Conservation (phyloP, 495 filamentous ascomycete species). For the Podospora pseudoanserina region DNA sequence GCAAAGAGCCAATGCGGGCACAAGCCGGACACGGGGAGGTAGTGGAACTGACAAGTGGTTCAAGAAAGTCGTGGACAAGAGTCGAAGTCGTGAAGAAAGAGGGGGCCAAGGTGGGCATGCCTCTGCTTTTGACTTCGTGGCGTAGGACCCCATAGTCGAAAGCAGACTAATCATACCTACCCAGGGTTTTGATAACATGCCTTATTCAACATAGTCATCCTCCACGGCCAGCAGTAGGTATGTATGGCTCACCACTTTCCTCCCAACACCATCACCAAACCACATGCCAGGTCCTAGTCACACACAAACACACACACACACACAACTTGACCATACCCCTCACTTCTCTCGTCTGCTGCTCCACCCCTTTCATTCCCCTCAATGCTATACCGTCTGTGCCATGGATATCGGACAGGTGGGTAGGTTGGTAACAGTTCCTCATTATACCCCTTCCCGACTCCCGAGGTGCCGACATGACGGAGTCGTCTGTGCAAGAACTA, state of each 20-base stretch:
- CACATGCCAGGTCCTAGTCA: not conserved
- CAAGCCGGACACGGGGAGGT: not conserved
- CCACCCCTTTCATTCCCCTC: constrained; percentile 2
- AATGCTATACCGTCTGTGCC: constrained; percentile 7
- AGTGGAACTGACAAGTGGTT: no score
- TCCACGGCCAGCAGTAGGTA: no score
- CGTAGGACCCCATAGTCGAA: no score
- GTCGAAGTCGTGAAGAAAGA: no score
- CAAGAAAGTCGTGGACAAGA: no score
- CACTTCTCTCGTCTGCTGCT: not conserved
- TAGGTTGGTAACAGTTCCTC: not conserved
- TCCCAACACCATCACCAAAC: not conserved
- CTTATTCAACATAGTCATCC: no score
- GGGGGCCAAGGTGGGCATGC: no score
- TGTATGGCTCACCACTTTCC: not conserved
- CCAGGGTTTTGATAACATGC: not conserved
- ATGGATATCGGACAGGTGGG: constrained; percentile 6
- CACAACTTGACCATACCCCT: not conserved
- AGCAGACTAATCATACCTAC: not conserved
- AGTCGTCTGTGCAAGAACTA: no score
- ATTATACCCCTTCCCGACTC: not conserved
- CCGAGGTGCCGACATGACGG: not conserved
- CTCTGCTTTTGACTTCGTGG: no score
- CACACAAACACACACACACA: not conserved
- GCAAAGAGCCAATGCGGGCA: not conserved